Percentiles rank a stretch among this genome's conserved stretches.
Conservation (phyloP, 768 basidiomycete genomes). For the Russula dissimulans region DNA sequence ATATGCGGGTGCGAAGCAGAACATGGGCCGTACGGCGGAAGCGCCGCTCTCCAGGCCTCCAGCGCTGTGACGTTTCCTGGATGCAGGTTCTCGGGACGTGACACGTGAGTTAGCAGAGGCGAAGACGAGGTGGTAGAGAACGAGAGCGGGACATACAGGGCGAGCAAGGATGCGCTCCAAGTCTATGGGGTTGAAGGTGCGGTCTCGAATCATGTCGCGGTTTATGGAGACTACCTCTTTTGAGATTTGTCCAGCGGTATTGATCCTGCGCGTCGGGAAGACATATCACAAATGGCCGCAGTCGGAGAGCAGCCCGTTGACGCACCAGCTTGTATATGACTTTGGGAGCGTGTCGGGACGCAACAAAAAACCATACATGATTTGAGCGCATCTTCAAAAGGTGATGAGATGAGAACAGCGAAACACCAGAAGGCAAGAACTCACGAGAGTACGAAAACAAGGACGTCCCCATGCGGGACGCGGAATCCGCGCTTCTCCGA, state of each 20-base stretch:
- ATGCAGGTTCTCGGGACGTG: neutral
- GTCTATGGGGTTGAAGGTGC: neutral
- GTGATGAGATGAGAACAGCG: neutral
- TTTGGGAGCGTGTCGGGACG: conserved; percentile 75
- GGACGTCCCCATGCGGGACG: conserved; percentile 74
- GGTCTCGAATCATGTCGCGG: conserved; percentile 4
- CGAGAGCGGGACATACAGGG: neutral
- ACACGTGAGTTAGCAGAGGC: neutral
- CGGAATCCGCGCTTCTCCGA: conserved; percentile 55
- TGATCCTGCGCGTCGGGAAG: conserved; percentile 14
- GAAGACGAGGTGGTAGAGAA: neutral
- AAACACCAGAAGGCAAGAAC: conserved; percentile 16
- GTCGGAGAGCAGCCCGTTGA: neutral
- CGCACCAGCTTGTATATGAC: conserved; percentile 70
- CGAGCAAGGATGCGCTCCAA: conserved; percentile 3
- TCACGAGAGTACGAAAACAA: conserved; percentile 72
- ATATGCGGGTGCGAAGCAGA: conserved; percentile 67
- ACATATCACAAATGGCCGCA: conserved; percentile 6
- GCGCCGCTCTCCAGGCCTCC: neutral
- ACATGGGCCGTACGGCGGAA: conserved; percentile 50
- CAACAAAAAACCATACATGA: conserved; percentile 69
- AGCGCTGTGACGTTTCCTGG: neutral
- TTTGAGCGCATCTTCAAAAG: conserved; percentile 65
- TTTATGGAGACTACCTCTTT: conserved; percentile 8
- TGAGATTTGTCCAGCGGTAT: conserved; percentile 8